phyloP scores from a whole-genome alignment of 2,329 filamentous ascomycete species.

The Lecanosticta acicola region DNA sequence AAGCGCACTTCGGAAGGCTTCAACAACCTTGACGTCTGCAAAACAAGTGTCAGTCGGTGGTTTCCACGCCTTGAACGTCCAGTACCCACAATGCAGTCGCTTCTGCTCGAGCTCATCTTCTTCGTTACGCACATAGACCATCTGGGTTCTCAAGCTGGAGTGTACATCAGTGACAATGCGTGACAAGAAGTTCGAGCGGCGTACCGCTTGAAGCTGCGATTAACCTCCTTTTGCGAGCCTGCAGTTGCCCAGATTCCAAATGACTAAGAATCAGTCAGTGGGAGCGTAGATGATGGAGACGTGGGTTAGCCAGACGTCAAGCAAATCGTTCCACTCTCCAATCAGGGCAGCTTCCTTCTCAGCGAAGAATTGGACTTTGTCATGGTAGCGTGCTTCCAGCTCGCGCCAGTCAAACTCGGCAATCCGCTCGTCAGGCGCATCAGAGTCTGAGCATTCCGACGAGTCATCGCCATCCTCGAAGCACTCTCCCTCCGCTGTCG shows the following conservation, averaged over 20 bases:
- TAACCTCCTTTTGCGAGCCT: constrained; percentile 66
- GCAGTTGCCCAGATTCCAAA: constrained; percentile 75
- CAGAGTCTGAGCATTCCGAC: constrained; percentile 20
- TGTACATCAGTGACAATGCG: constrained; percentile 2
- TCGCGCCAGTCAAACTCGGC: constrained; percentile 67
- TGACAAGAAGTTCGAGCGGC: constrained; percentile 10
- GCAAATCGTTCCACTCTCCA: constrained; percentile 40
- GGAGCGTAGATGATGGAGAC: background rate
- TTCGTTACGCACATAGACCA: constrained; percentile 66
- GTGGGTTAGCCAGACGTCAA: constrained; percentile 48
- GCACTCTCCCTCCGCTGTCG: background rate
- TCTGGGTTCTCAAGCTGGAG: constrained; percentile 68
- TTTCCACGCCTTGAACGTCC: background rate
- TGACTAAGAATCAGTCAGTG: constrained; percentile 51
- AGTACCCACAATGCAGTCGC: constrained; percentile 68
- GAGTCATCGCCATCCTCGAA: constrained; percentile 14
- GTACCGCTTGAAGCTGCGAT: constrained; percentile 70
- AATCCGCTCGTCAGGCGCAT: constrained; percentile 36
- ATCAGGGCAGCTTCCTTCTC: constrained; percentile 53
- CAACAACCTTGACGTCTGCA: constrained; percentile 42
- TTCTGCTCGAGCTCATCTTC: constrained; percentile 68
- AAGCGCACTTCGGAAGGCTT: constrained; percentile 47
- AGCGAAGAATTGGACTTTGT: constrained; percentile 58
- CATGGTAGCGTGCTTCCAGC: constrained; percentile 65
- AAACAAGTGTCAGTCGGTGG: constrained; percentile 18